phyloP scores from a whole-genome alignment of 352 stramenopile genomes.

The Globisporangium solare region DNA sequence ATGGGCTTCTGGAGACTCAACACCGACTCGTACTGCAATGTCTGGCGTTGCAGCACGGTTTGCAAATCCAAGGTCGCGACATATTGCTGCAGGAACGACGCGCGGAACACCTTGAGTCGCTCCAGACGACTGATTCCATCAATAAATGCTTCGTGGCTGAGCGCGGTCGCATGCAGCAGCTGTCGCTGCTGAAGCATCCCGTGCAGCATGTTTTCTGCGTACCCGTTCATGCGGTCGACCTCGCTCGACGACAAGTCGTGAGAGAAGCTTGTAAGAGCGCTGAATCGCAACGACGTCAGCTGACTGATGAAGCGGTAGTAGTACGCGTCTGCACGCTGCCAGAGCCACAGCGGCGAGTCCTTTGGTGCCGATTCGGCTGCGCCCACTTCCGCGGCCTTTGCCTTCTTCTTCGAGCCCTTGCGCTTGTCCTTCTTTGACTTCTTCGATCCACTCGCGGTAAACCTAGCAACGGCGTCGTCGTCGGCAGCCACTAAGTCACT shows the following conservation, averaged over 20 bases:
- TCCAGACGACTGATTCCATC: slow-evolving; percentile 44
- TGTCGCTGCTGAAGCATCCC: slow-evolving; percentile 87
- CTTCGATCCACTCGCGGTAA: slow-evolving; percentile 15
- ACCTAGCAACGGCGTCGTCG: slow-evolving; percentile 9
- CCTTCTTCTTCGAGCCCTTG: slow-evolving; percentile 28
- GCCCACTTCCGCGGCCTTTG: slow-evolving; percentile 8
- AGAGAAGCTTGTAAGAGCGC: slow-evolving; percentile 74
- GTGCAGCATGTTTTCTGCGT: slow-evolving; percentile 88
- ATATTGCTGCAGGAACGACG: slow-evolving; percentile 8
- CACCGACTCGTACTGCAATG: slow-evolving; percentile 10
- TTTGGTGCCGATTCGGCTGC: slow-evolving; percentile 22
- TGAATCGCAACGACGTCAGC: slow-evolving; percentile 74
- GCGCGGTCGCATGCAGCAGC: slow-evolving; percentile 57
- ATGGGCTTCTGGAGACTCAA: slow-evolving; percentile 44
- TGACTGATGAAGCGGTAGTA: slow-evolving; percentile 88
- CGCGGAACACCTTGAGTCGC: slow-evolving; percentile 39
- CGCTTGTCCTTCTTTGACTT: slow-evolving; percentile 20
- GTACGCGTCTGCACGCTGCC: slow-evolving; percentile 82
- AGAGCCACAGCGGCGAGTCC: slow-evolving; percentile 73
- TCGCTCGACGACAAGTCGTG: slow-evolving; percentile 81
- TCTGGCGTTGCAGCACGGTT: slow-evolving; percentile 1
- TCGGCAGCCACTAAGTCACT: slow-evolving; percentile 31
- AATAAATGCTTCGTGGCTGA: slow-evolving; percentile 72
- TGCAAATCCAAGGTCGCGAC: neutral
- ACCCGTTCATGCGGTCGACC: slow-evolving; percentile 84